Base-by-base conservation (phyloP, 345 rosid species). In the Punica granatum region DNA sequence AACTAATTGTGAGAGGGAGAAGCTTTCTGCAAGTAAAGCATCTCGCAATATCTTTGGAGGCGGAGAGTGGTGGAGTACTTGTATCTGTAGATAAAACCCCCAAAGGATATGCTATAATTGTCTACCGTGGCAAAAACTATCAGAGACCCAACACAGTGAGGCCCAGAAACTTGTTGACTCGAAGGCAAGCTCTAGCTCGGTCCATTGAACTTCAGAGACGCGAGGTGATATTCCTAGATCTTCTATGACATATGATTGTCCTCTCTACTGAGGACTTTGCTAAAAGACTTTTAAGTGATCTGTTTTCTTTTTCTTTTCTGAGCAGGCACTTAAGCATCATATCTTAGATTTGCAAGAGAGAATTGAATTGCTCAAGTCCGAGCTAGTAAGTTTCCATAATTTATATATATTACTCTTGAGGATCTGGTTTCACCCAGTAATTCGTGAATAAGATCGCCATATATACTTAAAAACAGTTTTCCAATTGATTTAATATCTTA, bases 51-150 rank as follows among this genome's bases (percentile, higher is more conserved):
- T 72, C 87, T 35, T 76, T 88, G 76, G 97, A 92, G 79, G 92
- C 97, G 48, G 98, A 92, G 79, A 92, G 98, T 77, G 93, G 97
- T 67, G 98, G 98, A 59, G 74, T 90, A 65, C 81, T 92, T 59
- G 85, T 90, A 66, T 88, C 97, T 26, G 62, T 92, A 73, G 98
- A 92, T 77, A 84, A 76, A 77, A 88, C 90, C 65, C 72, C 80
- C 66, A 83, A 90, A 83, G 98, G 98, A 58, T 83, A 82, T 70
- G 88, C 84, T 4, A 83, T 92, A 64, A 82, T 88, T 39, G 71
- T 92, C 30, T 92, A 92, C 73, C 91, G 97, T 15, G 98, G 98
- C 64, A 92, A 92, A 84, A 92, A 92, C 68, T 92, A 92, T 77
- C 68, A 48, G 63, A 72, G 75, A 46, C 98, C 98, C 60, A 30